Evolutionary conservation across 768 basidiomycete genomes (phyloP), one percentile per base, ranked within the genome.

Genomic region (Leccinum incarnatum): DNA sequence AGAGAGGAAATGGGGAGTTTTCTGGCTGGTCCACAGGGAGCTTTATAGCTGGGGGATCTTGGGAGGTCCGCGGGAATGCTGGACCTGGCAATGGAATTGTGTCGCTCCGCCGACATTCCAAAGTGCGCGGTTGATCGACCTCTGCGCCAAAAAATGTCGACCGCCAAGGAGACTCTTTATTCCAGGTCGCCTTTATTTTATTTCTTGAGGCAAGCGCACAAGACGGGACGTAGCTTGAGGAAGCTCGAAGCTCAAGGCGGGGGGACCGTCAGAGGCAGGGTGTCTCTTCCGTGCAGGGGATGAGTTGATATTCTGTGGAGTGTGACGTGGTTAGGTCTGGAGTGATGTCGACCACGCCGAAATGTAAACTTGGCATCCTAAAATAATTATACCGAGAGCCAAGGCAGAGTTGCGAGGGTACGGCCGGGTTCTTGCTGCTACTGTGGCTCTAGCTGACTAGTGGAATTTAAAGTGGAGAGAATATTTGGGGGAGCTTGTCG

Each of bases 11-110:
- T 37, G 59, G n/a, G 56, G 52, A 9, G 29, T 30, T 34, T 27
- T 23, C 19, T 58, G 51, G 56, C 23, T 48, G 45, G 12, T 8
- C 8, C 11, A 21, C 9, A 57, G 52, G 42, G 52, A 8, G 23
- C 58, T 67, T 65, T 65, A 68, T 61, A 65, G 46, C 54, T 21
- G n/a, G 65, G 48, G 45, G 37, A 37, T 17, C 36, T 36, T 36
- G 15, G 6, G 17, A 29, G 17, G 29, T 14, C 32, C n/a, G 47
- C 23, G 3, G 54, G 61, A 48, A 53, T 53, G 49, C 47, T 15
- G n/a, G n/a, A 42, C 10, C 30, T 40, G 17, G 29, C n/a, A 29
- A 27, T 40, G 48, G 29, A 48, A 12, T 40, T 21, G 32, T 34
- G 32, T 9, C 12, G 29, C 61, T 54, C 56, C 47, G 34, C 55